Conservation (phyloP, 1,139 yeast species). For the Meyerozyma athensensis region DNA sequence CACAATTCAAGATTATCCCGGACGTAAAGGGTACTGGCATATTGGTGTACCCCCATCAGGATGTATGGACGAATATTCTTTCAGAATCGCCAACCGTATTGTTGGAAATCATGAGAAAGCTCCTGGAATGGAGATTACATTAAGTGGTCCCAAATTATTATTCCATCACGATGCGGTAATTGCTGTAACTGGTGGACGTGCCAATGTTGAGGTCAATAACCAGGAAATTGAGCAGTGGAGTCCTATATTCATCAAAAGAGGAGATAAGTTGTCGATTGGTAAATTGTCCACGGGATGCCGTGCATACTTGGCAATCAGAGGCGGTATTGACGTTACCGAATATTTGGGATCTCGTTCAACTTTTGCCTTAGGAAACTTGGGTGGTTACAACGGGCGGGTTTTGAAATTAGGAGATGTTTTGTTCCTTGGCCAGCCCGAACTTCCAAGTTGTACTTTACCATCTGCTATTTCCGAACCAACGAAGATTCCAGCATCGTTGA, state of each 20-base stretch:
- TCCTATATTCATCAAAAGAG: constrained; percentile 65
- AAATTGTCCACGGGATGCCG: constrained; percentile 80
- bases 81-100: constrained; percentile 80
- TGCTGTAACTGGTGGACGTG: constrained; percentile 83
- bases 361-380: constrained; percentile 89
- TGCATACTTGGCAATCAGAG: constrained; percentile 83
- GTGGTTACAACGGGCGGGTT: constrained; percentile 92
- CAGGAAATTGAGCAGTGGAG: constrained; percentile 51
- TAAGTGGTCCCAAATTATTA: constrained; percentile 77
- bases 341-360: constrained; percentile 96
- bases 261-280: constrained; percentile 77
- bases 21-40: constrained; percentile 83
- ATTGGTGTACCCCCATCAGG: constrained; percentile 98
- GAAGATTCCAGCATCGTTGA: constrained; percentile 49
- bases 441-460: constrained; percentile 66
- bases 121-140: constrained; percentile 87
- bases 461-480: constrained; percentile 63
- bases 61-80: constrained; percentile 92
- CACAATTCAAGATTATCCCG: constrained; percentile 94
- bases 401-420: constrained; percentile 89
- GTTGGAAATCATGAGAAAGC: constrained; percentile 81
- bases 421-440: constrained; percentile 73
- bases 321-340: constrained; percentile 91
- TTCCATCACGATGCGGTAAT: constrained; percentile 79
- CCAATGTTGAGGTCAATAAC: constrained; percentile 63